Conservation (phyloP, 768 basidiomycete genomes). For the Lactarius hatsudake region DNA sequence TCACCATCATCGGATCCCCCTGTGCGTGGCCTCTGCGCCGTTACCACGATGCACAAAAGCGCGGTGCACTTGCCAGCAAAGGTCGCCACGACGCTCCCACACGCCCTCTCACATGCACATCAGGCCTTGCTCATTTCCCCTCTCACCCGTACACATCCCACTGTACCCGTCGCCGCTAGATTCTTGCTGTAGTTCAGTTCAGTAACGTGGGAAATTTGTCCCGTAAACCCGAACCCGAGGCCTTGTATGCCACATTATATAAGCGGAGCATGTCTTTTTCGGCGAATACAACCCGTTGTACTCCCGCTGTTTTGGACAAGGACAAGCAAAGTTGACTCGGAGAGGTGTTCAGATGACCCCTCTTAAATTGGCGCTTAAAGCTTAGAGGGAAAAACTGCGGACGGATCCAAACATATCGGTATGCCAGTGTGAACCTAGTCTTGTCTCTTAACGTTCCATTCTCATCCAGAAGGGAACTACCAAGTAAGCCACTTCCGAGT, state of each 20-base stretch:
- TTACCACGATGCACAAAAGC: conserved; percentile 21
- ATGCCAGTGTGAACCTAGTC: not conserved
- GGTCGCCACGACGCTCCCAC: not conserved
- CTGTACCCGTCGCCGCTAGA: not conserved
- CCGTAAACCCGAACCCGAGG: not conserved
- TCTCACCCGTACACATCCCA: not conserved
- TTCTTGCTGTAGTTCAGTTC: not conserved
- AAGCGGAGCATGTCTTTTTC: not conserved
- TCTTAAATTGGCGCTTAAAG: not conserved
- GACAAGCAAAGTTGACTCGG: not conserved
- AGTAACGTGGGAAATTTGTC: not conserved
- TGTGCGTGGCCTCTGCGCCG: conserved; percentile 16
- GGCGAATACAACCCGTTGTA: not conserved
- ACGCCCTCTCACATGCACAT: conserved; percentile 9
- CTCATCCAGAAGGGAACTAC: not conserved
- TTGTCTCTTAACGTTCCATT: not conserved
- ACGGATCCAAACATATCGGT: not conserved
- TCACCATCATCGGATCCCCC: not conserved
- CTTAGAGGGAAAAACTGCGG: conserved; percentile 1
- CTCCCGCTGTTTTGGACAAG: not conserved
- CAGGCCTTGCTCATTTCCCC: not conserved
- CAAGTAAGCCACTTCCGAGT: conserved; percentile 1
- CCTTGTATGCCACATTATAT: not conserved
- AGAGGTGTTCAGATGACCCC: conserved; percentile 1
- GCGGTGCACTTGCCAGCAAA: not conserved